Base-by-base conservation (phyloP, 2,329 filamentous ascomycete genomes). In the Trichophyton mentagrophytes region DNA sequence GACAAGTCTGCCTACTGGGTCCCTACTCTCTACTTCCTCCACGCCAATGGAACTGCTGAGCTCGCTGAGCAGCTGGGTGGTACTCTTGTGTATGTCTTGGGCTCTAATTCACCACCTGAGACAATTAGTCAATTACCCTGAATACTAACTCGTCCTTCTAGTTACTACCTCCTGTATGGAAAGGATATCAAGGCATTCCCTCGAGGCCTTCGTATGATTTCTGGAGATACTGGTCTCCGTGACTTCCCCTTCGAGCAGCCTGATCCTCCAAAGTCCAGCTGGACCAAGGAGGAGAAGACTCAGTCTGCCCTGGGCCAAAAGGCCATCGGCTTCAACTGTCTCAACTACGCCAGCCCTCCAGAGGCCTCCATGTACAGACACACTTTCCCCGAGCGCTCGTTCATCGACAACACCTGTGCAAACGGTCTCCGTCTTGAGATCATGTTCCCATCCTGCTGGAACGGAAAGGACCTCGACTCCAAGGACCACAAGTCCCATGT, bases 1-100 rank as follows among this genome's bases (percentile, higher is more conserved):
- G 90, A 96, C 75, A 87, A 85, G 75, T 95, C 89, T n/a, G 85
- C 84, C 36, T 96, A 96, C 77, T 96, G 90, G 89, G 83, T 85
- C 59, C 90, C 90, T 0, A 76, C 82, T 1, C 70, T 95, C 64
- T 91, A 92, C 76, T 96, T 95, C 73, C 74, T 85, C 69, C 82
- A 90, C 68, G 69, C 74, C 11, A 86, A 88, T 66, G 83, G 86
- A 61, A 77, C 84, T 61, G 83, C 83, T 58, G 82, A 88, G 67
- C 72, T 88, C 61, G 88, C 95, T 53, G 74, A 80, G 0, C 85
- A 93, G 71, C 82, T 87, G 58, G 89, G 90, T 64, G 89, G 90
- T 64, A 89, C 95, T 83, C 84, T 95, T 70, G 87, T 86, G 84
- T 92, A 81, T 79, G 87, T 85, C 46, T 27, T 30, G 33, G 8